Evolutionary conservation across 2,329 filamentous ascomycete species (phyloP).

Genomic region (Aaosphaeria pasadenensis): DNA sequence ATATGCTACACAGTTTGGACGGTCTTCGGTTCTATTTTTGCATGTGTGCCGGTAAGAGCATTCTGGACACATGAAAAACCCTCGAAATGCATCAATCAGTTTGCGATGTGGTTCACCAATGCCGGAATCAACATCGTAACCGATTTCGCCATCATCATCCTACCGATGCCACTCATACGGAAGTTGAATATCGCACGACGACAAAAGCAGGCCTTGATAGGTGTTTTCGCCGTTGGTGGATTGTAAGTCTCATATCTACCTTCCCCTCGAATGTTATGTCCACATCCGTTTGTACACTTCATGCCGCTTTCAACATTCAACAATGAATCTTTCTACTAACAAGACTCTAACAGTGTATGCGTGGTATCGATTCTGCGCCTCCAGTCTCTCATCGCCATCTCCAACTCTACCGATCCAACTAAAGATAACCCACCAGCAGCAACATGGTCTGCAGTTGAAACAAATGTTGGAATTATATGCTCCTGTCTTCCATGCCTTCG

Average conservation of each 20-base stretch:
- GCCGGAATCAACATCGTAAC: constrained; percentile 30
- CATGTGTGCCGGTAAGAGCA: constrained; percentile 27
- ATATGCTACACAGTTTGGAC: constrained; percentile 27
- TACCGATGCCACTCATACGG: constrained; percentile 33
- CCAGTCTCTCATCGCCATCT: constrained; percentile 29
- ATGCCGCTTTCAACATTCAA: neutral
- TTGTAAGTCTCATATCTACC: constrained; percentile 30
- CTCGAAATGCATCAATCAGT: constrained; percentile 29
- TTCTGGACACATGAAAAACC: constrained; percentile 29
- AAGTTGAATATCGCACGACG: constrained; percentile 30
- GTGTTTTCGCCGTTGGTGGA: constrained; percentile 38
- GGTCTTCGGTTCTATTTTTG: constrained; percentile 30
- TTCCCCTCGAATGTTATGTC: too few species aligned
- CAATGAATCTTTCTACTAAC: neutral
- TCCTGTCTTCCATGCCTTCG: constrained; percentile 29
- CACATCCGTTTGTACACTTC: neutral
- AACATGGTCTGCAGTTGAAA: constrained; percentile 28
- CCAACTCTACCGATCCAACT: constrained; percentile 24
- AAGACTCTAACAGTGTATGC: constrained; percentile 22
- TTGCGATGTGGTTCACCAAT: constrained; percentile 29
- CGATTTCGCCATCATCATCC: constrained; percentile 31
- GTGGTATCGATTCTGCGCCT: constrained; percentile 33
- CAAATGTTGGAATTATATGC: constrained; percentile 32
- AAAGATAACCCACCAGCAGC: constrained; percentile 33
- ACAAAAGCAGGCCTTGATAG: constrained; percentile 35